Evolutionary conservation across 352 stramenopile genomes (phyloP).

Genomic region (Phytophthora nicotianae): DNA sequence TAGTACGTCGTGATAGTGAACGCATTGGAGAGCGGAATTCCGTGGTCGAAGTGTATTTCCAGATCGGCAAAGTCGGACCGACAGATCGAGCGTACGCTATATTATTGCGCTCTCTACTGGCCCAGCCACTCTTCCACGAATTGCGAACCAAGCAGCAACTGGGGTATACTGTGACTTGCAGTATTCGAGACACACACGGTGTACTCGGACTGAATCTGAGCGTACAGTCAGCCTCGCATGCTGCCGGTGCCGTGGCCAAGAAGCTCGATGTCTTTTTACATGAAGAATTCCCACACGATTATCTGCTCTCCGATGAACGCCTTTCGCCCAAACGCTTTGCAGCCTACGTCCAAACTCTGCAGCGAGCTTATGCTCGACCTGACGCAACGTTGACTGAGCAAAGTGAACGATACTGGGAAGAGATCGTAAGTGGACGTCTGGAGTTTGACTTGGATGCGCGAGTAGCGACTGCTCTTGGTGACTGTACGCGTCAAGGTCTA

Average conservation of each 20-base stretch:
- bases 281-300: slow-evolving; percentile 39
- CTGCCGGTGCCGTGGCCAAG: slow-evolving; percentile 59
- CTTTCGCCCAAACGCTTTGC: slow-evolving; percentile 48
- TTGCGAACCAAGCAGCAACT: slow-evolving; percentile 85
- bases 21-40: slow-evolving; percentile 78
- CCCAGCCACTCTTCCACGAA: slow-evolving; percentile 82
- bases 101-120: slow-evolving; percentile 80
- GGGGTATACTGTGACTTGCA: slow-evolving; percentile 83
- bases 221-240: slow-evolving; percentile 73
- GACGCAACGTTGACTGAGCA: slow-evolving; percentile 61
- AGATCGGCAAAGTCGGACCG: slow-evolving; percentile 62
- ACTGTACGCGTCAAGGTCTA: slow-evolving; percentile 51
- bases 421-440: slow-evolving; percentile 64
- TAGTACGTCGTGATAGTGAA: slow-evolving; percentile 68
- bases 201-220: slow-evolving; percentile 75
- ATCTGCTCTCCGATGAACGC: slow-evolving; percentile 23
- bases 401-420: slow-evolving; percentile 75
- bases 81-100: slow-evolving; percentile 64
- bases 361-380: slow-evolving; percentile 48
- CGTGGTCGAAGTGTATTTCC: slow-evolving; percentile 85
- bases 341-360: slow-evolving; percentile 53
- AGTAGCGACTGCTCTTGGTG: slow-evolving; percentile 44
- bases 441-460: slow-evolving; percentile 66
- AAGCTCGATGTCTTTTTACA: slow-evolving; percentile 70
- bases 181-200: slow-evolving; percentile 71